These are phyloP conservation scores for Gracilaria caudata DNA, from an alignment of 23 red algal genomes.

Conservation along the genomic window DNA sequence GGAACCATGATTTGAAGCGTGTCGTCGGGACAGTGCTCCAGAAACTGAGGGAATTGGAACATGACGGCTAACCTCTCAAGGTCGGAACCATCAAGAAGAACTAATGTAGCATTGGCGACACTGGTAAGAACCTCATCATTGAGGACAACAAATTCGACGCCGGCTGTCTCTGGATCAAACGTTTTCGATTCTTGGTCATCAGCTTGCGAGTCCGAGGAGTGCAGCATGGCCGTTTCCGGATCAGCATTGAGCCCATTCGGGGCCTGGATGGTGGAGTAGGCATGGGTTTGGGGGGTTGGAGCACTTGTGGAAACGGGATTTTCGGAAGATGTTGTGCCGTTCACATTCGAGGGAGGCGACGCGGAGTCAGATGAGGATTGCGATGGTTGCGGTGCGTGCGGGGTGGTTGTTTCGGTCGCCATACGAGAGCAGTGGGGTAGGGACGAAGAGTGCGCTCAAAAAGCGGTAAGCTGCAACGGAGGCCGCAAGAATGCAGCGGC, in stretches of 20 bases:
- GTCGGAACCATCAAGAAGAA: conserved; percentile 83
- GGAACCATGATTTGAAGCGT: conserved; percentile 84
- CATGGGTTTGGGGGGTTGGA: conserved; percentile 7
- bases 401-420: not conserved
- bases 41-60: conserved; percentile 93
- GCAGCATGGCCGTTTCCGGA: conserved; percentile 3
- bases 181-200: conserved; percentile 23
- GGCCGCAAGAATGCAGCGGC: not conserved
- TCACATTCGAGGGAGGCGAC: not conserved
- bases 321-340: not conserved
- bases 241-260: conserved; percentile 25
- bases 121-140: conserved; percentile 85
- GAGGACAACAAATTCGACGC: conserved; percentile 79
- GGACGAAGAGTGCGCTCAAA: conserved; percentile 5
- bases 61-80: conserved; percentile 83
- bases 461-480: conserved; percentile 15
- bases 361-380: not conserved
- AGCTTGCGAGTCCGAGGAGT: not conserved
- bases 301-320: not conserved
- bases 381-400: not conserved
- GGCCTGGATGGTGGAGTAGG: conserved; percentile 21
- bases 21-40: conserved; percentile 86
- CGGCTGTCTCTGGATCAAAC: conserved; percentile 53
- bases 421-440: conserved; percentile 10
- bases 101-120: conserved; percentile 83